Evolutionary conservation across 106 monocot genomes (phyloP), one percentile per base, ranked within the genome.

Genomic region (Dendrobium huoshanense): DNA sequence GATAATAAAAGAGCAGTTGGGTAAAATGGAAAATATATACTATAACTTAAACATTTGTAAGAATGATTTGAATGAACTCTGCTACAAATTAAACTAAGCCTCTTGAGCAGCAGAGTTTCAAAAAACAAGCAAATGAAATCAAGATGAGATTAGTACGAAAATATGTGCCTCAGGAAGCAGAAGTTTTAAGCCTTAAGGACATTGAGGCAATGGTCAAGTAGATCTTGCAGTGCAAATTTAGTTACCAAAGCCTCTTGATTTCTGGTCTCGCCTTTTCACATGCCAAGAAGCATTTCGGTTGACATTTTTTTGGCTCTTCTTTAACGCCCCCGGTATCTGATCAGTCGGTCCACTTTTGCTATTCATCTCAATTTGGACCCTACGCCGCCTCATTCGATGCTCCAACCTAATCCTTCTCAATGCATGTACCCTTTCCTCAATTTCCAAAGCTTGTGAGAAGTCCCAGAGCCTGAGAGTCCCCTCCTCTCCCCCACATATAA

Each of bases 371-470:
- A 81, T 81, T 79, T 92, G 92, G 16, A 78, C 79, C 80, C 89
- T 90, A 9, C 83, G 82, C 67, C 95, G 84, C 67, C 94, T 88
- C 95, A 95, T 92, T 2, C 95, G 75, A n/a, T 92, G 90, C 81
- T 90, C 90, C 84, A 86, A 20, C 67, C 95, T 78, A n/a, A 86
- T 73, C 58, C 82, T 83, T 78, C 84, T 91, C 2, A 79, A 81
- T 20, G 87, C 90, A 77, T 77, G 83, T 13, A 82, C 87, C 73
- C 90, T 88, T 85, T 86, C 88, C 77, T 88, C 95, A 44, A 88
- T 87, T 81, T 92, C 95, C 41, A 95, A 24, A 11, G 95, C 95
- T 42, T 92, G 86, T 24, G 92, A 88, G 84, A 95, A 95, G 78
- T 95, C 84, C 95, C 95, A 95, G 59, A 95, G 79, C 75, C 86